These are phyloP conservation scores for Protea cynaroides DNA, from an alignment of 164 flowering plant genomes.

Conservation along the genomic window DNA sequence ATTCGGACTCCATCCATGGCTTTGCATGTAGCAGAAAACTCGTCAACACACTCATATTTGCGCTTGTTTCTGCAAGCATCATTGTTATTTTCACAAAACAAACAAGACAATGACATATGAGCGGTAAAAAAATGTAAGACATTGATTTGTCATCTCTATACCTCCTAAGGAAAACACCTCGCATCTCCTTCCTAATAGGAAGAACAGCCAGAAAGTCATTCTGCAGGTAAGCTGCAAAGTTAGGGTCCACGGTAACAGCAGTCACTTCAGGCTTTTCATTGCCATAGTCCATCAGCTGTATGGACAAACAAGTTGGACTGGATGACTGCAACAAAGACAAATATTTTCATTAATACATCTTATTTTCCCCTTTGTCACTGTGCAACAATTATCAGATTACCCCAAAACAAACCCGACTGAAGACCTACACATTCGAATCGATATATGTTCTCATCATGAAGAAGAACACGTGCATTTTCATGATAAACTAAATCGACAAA, in stretches of 20 bases:
- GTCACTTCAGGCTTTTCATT: slow-evolving; percentile 75
- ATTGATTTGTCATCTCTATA: slow-evolving; percentile 11
- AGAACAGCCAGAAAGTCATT: slow-evolving; percentile 59
- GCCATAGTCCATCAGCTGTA: slow-evolving; percentile 83
- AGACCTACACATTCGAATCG: slow-evolving; percentile 84
- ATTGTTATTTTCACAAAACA: background rate
- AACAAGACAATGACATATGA: background rate
- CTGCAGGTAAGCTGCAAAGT: slow-evolving; percentile 65
- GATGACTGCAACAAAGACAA: slow-evolving; percentile 45
- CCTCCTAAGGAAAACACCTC: slow-evolving; percentile 69
- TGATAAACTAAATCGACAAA: slow-evolving; percentile 63
- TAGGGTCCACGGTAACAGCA: slow-evolving; percentile 77
- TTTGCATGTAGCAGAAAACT: slow-evolving; percentile 25
- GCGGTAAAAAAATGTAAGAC: background rate
- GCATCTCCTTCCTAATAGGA: slow-evolving; percentile 46
- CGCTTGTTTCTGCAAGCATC: slow-evolving; percentile 59
- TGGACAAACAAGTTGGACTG: slow-evolving; percentile 50
- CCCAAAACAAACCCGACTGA: background rate
- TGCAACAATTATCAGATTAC: background rate
- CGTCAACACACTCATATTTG: slow-evolving; percentile 39
- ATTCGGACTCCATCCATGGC: slow-evolving; percentile 60
- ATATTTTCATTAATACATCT: background rate
- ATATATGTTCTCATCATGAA: slow-evolving; percentile 84
- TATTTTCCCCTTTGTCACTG: background rate
- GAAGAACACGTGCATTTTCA: slow-evolving; percentile 83